Percentiles rank a stretch among this genome's conserved stretches.
These are phyloP conservation scores for Berkeleyomyces basicola DNA, from an alignment of 2,329 filamentous ascomycete genomes.

Conservation along the genomic window DNA sequence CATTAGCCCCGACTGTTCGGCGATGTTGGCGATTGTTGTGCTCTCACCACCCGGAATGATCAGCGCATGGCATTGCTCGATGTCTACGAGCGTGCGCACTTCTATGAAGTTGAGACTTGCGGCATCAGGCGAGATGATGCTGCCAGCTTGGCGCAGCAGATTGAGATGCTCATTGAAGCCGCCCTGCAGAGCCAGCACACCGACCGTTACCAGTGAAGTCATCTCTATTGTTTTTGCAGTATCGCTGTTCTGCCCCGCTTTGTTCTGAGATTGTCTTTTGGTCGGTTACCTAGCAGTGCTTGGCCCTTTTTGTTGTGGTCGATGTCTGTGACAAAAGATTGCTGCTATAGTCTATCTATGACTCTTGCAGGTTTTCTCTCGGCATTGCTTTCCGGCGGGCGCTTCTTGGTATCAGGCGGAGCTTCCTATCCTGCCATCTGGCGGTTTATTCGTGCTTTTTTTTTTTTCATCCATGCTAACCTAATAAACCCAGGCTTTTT, in stretches of 20 bases:
- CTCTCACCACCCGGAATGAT: slow-evolving; percentile 91
- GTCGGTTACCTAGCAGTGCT: not conserved
- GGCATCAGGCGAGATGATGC: slow-evolving; percentile 24
- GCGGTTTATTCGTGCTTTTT: not conserved
- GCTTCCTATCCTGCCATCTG: not conserved
- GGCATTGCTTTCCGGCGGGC: not conserved
- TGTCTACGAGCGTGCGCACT: slow-evolving; percentile 58
- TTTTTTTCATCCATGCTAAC: not conserved
- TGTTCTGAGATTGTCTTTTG: not conserved
- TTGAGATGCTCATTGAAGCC: slow-evolving; percentile 80
- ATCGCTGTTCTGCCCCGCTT: not conserved
- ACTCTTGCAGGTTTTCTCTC: not conserved
- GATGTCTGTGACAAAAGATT: not conserved
- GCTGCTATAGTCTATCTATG: not conserved
- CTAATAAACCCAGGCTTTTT: not conserved
- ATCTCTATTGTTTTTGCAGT: not conserved
- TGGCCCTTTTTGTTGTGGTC: not conserved
- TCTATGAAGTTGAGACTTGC: slow-evolving; percentile 47
- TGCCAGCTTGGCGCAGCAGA: slow-evolving; percentile 53
- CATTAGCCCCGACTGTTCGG: slow-evolving; percentile 61
- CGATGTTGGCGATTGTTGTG: slow-evolving; percentile 81
- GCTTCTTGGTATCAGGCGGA: not conserved
- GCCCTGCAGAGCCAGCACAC: slow-evolving; percentile 66
- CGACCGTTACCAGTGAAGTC: slow-evolving; percentile 30
- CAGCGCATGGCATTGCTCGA: slow-evolving; percentile 61